These are phyloP conservation scores for Puccinellia tenuiflora DNA, from an alignment of 176 grass and related monocot species.

Conservation along the genomic window DNA sequence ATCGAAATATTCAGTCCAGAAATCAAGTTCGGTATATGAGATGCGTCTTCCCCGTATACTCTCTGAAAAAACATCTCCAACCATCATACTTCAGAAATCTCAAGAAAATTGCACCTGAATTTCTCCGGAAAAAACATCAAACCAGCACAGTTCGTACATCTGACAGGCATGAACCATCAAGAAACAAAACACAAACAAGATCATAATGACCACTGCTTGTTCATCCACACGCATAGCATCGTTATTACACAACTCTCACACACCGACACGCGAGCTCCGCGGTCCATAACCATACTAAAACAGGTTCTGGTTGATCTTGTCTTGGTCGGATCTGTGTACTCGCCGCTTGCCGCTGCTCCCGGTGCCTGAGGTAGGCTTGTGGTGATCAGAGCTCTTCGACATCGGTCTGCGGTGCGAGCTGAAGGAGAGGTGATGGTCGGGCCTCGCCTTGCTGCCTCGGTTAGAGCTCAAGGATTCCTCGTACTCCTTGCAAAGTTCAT, in stretches of 20 bases:
- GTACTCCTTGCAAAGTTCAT: constrained; percentile 27
- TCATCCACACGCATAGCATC: neutral
- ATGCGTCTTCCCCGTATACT: neutral
- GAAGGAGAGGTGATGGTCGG: constrained; percentile 3
- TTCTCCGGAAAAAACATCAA: neutral
- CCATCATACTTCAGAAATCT: neutral
- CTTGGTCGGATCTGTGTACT: constrained; percentile 46
- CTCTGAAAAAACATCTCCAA: neutral
- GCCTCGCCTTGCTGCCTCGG: neutral
- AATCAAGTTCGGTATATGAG: neutral
- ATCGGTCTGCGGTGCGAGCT: constrained; percentile 31
- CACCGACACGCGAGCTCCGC: neutral
- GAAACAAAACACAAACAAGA: constrained; percentile 22
- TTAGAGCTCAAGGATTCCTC: constrained; percentile 25
- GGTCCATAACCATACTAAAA: constrained; percentile 8
- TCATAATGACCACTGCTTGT: neutral
- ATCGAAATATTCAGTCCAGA: neutral
- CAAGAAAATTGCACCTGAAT: neutral
- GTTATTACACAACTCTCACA: constrained; percentile 17
- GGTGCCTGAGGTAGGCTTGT: constrained; percentile 26
- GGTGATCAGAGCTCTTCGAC: constrained; percentile 76
- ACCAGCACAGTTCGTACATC: neutral
- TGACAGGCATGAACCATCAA: neutral
- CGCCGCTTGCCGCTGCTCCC: constrained; percentile 33
- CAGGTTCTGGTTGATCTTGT: constrained; percentile 49